Evolutionary conservation across 257 asterid genomes (phyloP).

Genomic region (Jacaranda mimosifolia): DNA sequence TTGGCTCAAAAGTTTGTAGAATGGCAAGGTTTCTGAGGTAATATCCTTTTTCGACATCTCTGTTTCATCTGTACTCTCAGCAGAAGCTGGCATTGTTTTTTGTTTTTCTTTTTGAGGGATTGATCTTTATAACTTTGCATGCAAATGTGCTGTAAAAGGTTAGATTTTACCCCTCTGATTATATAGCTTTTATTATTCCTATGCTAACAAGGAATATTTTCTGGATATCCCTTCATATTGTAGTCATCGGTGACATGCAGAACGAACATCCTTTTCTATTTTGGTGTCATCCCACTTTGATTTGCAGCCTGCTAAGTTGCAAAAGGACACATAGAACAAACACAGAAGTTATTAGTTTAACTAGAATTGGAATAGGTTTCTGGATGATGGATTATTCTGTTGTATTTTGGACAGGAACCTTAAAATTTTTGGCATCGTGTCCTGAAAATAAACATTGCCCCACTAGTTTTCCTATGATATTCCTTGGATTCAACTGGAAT

Average conservation of each 20-base stretch:
- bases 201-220: slow-evolving; percentile 45
- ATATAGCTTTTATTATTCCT: slow-evolving; percentile 27
- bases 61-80: slow-evolving; percentile 36
- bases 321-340: slow-evolving; percentile 41
- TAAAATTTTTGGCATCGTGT: no score
- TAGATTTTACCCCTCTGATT: slow-evolving; percentile 19
- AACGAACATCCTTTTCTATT: background rate
- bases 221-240: slow-evolving; percentile 47
- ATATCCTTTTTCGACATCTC: slow-evolving; percentile 35
- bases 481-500: no score
- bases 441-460: no score
- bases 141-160: slow-evolving; percentile 20
- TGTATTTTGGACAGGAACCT: background rate
- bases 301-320: slow-evolving; percentile 17
- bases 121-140: slow-evolving; percentile 33
- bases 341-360: slow-evolving; percentile 30
- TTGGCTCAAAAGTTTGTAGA: slow-evolving; percentile 61
- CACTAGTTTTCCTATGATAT: no score
- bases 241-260: slow-evolving; percentile 28
- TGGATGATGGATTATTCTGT: background rate
- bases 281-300: slow-evolving; percentile 14
- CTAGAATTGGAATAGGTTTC: slow-evolving; percentile 4
- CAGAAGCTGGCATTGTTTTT: slow-evolving; percentile 39
- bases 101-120: slow-evolving; percentile 18
- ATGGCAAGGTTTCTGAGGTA: slow-evolving; percentile 47